A percentile compares a stretch with the other conserved stretches of the same genome.
phyloP scores from a whole-genome alignment of 768 basidiomycete species.

The Collybia nuda region DNA sequence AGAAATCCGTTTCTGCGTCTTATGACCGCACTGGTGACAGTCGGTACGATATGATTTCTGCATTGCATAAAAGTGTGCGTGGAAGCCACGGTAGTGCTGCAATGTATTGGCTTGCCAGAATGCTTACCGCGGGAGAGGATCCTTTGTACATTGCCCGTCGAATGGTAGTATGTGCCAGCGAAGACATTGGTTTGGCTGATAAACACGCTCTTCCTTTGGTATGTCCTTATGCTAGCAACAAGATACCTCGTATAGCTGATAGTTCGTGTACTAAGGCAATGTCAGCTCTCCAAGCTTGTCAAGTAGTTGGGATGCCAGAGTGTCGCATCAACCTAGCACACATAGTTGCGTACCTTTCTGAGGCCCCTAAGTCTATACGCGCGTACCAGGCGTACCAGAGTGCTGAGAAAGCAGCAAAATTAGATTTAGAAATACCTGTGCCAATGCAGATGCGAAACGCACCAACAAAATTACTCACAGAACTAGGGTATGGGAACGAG shows the following conservation, averaged over 20 bases:
- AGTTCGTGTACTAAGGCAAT: conserved; percentile 46
- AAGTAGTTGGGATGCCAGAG: conserved; percentile 78
- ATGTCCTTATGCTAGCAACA: conserved; percentile 17
- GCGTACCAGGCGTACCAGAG: conserved; percentile 75
- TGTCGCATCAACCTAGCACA: conserved; percentile 80
- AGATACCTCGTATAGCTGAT: background rate
- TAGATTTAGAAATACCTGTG: conserved; percentile 54
- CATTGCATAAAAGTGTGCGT: conserved; percentile 80
- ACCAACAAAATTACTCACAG: conserved; percentile 69
- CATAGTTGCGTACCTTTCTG: conserved; percentile 74
- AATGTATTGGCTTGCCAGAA: conserved; percentile 86
- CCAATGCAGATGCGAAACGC: conserved; percentile 78
- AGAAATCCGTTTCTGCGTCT: conserved; percentile 60
- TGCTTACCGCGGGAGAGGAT: conserved; percentile 81
- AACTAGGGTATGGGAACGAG: conserved; percentile 63
- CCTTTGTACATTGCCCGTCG: conserved; percentile 74
- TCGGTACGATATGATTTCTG: conserved; percentile 81
- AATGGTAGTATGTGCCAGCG: conserved; percentile 79
- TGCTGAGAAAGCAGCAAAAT: conserved; percentile 61
- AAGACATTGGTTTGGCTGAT: conserved; percentile 85
- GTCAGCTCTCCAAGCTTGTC: conserved; percentile 63
- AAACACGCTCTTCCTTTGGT: conserved; percentile 74
- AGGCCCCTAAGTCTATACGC: conserved; percentile 80
- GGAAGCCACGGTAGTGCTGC: conserved; percentile 78
- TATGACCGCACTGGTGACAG: conserved; percentile 79